These are phyloP conservation scores for Geotrichum carabidarum DNA, from an alignment of 1,139 yeast genomes.

Conservation along the genomic window DNA sequence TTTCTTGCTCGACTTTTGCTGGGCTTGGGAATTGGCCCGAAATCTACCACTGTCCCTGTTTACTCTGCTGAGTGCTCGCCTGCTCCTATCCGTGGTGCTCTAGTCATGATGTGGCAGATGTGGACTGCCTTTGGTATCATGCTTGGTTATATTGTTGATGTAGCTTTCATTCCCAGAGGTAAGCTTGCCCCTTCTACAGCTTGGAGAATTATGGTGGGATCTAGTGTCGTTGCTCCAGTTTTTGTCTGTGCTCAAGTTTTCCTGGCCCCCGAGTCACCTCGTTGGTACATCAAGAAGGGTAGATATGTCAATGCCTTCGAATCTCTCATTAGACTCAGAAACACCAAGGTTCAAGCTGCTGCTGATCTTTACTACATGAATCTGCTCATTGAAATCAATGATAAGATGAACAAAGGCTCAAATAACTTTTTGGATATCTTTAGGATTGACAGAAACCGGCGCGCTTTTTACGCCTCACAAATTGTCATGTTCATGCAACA, in stretches of 20 bases:
- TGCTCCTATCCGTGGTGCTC: conserved; percentile 67
- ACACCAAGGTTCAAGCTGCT: conserved; percentile 58
- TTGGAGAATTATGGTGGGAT: conserved; percentile 80
- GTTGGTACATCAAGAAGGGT: conserved; percentile 71
- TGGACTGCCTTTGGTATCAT: conserved; percentile 85
- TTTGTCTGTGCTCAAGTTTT: conserved; percentile 64
- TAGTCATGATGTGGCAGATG: conserved; percentile 86
- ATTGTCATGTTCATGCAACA: conserved; percentile 88
- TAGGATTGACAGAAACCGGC: conserved; percentile 71
- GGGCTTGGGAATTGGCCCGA: conserved; percentile 78
- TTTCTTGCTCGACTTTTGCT: conserved; percentile 66
- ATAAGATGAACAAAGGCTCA: conserved; percentile 44
- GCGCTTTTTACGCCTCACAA: conserved; percentile 76
- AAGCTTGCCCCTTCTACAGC: conserved; percentile 48
- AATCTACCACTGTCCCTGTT: conserved; percentile 76
- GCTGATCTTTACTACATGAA: conserved; percentile 71
- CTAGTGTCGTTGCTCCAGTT: conserved; percentile 70
- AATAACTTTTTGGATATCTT: conserved; percentile 46
- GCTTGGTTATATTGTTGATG: conserved; percentile 67
- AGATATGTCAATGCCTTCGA: conserved; percentile 55
- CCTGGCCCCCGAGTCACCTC: conserved; percentile 71
- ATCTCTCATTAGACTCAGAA: conserved; percentile 49
- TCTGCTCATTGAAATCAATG: conserved; percentile 61
- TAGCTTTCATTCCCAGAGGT: conserved; percentile 52
- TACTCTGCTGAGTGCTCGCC: conserved; percentile 80